These are phyloP conservation scores for Gremmenia infestans DNA, from an alignment of 2,329 filamentous ascomycete species.

Conservation along the genomic window DNA sequence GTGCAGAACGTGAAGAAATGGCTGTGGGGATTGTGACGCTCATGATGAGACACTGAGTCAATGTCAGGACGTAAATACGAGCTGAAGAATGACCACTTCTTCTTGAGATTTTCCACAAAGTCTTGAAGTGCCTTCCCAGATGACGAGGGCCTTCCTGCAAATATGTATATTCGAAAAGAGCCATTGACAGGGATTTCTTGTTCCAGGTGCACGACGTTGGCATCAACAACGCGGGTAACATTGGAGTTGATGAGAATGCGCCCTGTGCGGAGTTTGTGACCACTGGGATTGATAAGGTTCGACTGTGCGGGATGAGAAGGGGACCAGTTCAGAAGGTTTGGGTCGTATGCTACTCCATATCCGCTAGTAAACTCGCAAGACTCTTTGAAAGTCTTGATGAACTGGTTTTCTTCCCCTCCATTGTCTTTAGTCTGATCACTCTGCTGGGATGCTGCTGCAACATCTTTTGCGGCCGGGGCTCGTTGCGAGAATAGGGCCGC, in stretches of 20 bases:
- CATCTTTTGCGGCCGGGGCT: slow-evolving; percentile 66
- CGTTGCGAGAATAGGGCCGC: slow-evolving; percentile 83
- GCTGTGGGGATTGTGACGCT: slow-evolving; percentile 80
- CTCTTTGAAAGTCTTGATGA: slow-evolving; percentile 86
- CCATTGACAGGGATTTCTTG: slow-evolving; percentile 87
- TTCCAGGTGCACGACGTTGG: slow-evolving; percentile 85
- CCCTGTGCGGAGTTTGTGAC: slow-evolving; percentile 65
- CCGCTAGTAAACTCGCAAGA: slow-evolving; percentile 89
- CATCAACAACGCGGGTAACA: slow-evolving; percentile 81
- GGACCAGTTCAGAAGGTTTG: slow-evolving; percentile 83
- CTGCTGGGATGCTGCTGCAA: slow-evolving; percentile 55
- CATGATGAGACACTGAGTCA: slow-evolving; percentile 64
- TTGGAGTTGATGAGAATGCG: slow-evolving; percentile 72
- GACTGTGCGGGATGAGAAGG: slow-evolving; percentile 66
- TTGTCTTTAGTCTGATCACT: slow-evolving; percentile 28
- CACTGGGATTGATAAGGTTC: slow-evolving; percentile 59
- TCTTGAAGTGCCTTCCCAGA: slow-evolving; percentile 63
- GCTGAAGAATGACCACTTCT: slow-evolving; percentile 67
- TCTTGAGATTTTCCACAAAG: slow-evolving; percentile 59
- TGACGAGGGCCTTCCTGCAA: slow-evolving; percentile 63
- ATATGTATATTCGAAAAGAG: slow-evolving; percentile 80
- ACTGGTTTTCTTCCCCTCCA: slow-evolving; percentile 61
- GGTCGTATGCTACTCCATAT: slow-evolving; percentile 81
- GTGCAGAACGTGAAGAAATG: slow-evolving; percentile 75
- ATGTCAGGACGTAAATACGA: slow-evolving; percentile 59